Percentiles rank a stretch among this genome's conserved stretches.
These are phyloP conservation scores for Penicillium sp. DNA, from an alignment of 2,329 filamentous ascomycete genomes.

Conservation along the genomic window DNA sequence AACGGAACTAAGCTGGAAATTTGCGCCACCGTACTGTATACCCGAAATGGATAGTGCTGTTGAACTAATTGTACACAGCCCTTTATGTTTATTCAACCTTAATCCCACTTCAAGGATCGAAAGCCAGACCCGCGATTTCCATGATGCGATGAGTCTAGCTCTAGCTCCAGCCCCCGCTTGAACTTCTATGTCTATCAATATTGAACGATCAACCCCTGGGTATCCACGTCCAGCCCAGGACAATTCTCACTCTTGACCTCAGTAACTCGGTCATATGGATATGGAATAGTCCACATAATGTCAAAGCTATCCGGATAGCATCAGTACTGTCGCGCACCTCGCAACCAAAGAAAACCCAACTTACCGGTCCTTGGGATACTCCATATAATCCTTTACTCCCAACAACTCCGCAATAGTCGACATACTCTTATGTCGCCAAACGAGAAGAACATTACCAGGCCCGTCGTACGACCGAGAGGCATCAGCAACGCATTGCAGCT, in stretches of 20 bases:
- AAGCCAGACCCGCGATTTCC: no score
- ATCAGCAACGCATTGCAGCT: constrained; percentile 23
- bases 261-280: constrained; percentile 29
- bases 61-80: background rate
- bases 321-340: constrained; percentile 6
- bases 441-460: constrained; percentile 29
- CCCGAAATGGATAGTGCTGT: background rate
- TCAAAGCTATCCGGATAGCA: constrained; percentile 23
- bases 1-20: background rate
- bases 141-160: background rate
- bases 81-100: background rate
- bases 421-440: constrained; percentile 31
- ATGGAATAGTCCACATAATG: constrained; percentile 32
- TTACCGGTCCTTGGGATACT: constrained; percentile 30
- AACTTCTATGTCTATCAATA: constrained; percentile 10
- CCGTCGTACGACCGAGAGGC: constrained; percentile 21
- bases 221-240: constrained; percentile 24
- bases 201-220: constrained; percentile 18
- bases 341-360: constrained; percentile 3
- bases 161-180: no score
- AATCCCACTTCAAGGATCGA: background rate
- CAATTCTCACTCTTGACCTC: constrained; percentile 26
- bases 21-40: background rate
- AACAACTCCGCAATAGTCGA: constrained; percentile 20
- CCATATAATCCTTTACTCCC: constrained; percentile 19